phyloP scores from a whole-genome alignment of 441 rosid genomes.

The Jatropha multifida region DNA sequence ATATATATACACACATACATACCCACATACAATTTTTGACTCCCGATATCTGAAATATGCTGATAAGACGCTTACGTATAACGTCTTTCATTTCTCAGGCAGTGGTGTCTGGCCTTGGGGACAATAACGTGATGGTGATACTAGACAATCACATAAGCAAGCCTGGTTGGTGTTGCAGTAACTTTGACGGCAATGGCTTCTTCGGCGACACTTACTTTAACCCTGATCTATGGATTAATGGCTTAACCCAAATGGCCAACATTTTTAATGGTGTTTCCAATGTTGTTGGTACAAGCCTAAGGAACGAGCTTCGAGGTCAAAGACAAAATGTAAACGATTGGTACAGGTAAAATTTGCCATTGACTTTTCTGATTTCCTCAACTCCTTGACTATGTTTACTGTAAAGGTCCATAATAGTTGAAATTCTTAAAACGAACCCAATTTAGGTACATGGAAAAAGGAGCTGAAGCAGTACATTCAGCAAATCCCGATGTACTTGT shows the following conservation, averaged over 20 bases:
- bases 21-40: too few species aligned
- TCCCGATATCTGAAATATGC: too few species aligned
- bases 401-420: too few species aligned
- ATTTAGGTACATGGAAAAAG: conserved; percentile 58
- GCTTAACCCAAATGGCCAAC: conserved; percentile 63
- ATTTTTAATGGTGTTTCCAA: conserved; percentile 50
- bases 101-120: conserved; percentile 58
- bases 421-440: too few species aligned
- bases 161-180: conserved; percentile 91
- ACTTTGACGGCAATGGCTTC: conserved; percentile 78
- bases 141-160: conserved; percentile 78
- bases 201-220: conserved; percentile 73
- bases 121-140: conserved; percentile 63
- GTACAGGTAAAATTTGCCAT: conserved; percentile 51
- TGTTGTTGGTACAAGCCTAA: conserved; percentile 75
- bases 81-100: conserved; percentile 34
- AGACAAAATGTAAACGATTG: conserved; percentile 71
- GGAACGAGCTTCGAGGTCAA: conserved; percentile 85
- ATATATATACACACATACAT: too few species aligned
- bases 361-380: neutral
- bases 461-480: conserved; percentile 74
- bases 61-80: too few species aligned
- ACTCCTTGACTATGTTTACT: too few species aligned
- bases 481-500: conserved; percentile 69
- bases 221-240: conserved; percentile 67